Evolutionary conservation across 2,329 filamentous ascomycete genomes (phyloP), one percentile per base, ranked within the genome.

Genomic region (Endoconidiophora polonica): DNA sequence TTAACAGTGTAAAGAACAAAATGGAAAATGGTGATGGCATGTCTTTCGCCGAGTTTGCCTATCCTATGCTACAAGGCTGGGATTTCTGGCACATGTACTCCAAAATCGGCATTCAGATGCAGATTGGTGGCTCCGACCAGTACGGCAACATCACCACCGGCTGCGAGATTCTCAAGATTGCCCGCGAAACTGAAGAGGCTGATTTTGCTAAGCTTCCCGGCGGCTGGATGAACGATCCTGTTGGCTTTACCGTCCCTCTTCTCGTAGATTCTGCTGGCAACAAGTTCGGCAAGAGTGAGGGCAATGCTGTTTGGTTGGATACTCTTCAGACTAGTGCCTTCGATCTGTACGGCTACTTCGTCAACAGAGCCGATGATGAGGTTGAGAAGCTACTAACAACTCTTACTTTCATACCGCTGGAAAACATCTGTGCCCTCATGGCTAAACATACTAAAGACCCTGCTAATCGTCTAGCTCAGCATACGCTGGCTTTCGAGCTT

Each of bases 61-160:
- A 98, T 60, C 91, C 93, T 1, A 67, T 98, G 14, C 77, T 96
- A 58, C 91, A 98, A 62, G 87, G 83, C 20, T 96, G 88, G 83
- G 91, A 98, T 63, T 98, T 88, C 77, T 96, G 86, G 85, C 73
- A 84, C 57, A 74, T 96, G 67, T 93, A 84, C 65, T 63, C 58
- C 54, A 72, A 76, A 44, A 70, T 72, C 22, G 74, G 74, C 44
- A 72, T 87, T 7, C 81, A 88, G 60, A 75, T 96, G 61, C 87
- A 98, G 65, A 85, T 98, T 48, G 91, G 91, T 52, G 91, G 91
- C 38, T 87, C 87, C 5, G 91, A 98, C 61, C 91, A 98, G 66
- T 96, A 82, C 61, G 91, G 91, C 55, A 98, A 98, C 65, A 96
- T 98, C 56, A 75, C 93, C 24, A 80, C 88, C 10, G 91, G 91